Conservation (phyloP, 139 green algal species). For the Chlamydomonas urium region DNA sequence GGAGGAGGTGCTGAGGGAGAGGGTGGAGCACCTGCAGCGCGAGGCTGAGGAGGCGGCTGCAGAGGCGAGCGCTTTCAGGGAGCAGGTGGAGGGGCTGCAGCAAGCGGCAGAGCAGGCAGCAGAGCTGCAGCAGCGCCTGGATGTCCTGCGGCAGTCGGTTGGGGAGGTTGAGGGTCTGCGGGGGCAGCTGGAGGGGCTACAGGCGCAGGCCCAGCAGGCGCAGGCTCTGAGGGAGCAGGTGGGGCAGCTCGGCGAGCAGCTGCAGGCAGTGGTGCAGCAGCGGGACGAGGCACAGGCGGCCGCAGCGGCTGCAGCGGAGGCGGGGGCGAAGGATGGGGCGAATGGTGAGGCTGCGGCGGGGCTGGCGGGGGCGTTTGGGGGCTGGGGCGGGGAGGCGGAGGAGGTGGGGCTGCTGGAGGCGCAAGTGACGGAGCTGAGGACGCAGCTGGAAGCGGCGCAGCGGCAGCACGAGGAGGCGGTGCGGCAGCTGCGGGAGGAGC, state of each 20-base stretch:
- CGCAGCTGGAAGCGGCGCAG: slow-evolving; percentile 5
- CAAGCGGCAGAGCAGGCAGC: too few species aligned
- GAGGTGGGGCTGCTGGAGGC: background rate
- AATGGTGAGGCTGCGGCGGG: background rate
- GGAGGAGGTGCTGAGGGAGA: too few species aligned
- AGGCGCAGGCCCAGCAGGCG: too few species aligned
- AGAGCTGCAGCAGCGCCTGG: too few species aligned
- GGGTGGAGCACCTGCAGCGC: too few species aligned
- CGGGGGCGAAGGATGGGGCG: background rate
- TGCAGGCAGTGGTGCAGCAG: background rate
- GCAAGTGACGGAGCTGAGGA: background rate
- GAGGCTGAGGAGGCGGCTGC: background rate
- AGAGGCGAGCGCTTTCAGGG: too few species aligned
- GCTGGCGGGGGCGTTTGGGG: background rate
- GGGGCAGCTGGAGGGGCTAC: too few species aligned
- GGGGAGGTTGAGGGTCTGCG: too few species aligned
- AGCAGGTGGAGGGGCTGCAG: slow-evolving; percentile 4
- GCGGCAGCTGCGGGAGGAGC: slow-evolving; percentile 71
- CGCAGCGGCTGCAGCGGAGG: background rate
- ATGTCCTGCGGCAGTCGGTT: too few species aligned
- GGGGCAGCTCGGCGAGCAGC: background rate
- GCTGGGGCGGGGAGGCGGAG: background rate
- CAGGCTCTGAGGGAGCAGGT: background rate
- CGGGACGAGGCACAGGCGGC: too few species aligned
- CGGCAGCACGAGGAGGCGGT: slow-evolving; percentile 16